Percentiles rank a stretch among this genome's conserved stretches.
Evolutionary conservation across 805 yeast genomes (phyloP).

Genomic region (Citeromyces matritensis): DNA sequence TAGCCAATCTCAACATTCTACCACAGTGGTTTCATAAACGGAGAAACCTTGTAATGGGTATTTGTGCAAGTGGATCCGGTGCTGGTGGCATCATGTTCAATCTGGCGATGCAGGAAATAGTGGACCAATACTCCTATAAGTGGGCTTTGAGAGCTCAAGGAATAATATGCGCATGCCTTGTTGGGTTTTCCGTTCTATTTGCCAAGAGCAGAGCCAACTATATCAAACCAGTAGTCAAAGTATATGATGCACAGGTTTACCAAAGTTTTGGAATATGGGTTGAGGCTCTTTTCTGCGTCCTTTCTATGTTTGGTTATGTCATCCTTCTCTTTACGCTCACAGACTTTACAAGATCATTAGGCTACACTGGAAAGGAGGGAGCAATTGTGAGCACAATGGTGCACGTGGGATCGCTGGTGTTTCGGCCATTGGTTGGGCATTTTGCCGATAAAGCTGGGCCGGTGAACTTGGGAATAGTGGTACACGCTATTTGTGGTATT

Average conservation of each 20-base stretch:
- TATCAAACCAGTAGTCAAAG: conserved; percentile 17
- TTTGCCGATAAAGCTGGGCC: conserved; percentile 37
- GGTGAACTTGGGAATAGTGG: conserved; percentile 24
- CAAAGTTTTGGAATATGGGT: conserved; percentile 25
- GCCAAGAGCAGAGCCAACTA: conserved; percentile 21
- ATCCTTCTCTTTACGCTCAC: conserved; percentile 42
- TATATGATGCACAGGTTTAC: conserved; percentile 26
- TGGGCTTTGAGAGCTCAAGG: conserved; percentile 40
- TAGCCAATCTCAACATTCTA: conserved; percentile 42
- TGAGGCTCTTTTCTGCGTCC: conserved; percentile 21
- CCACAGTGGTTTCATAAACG: conserved; percentile 61
- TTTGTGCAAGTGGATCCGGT: conserved; percentile 36
- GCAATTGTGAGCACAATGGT: conserved; percentile 46
- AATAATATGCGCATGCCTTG: conserved; percentile 19
- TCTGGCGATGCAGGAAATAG: conserved; percentile 29
- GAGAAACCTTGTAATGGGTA: conserved; percentile 37
- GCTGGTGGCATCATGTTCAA: conserved; percentile 34
- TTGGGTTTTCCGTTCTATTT: conserved; percentile 16
- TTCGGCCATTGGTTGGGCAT: conserved; percentile 41
- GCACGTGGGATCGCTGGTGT: conserved; percentile 37
- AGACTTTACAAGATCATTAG: conserved; percentile 44
- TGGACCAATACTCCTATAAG: conserved; percentile 18
- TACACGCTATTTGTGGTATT: conserved; percentile 21
- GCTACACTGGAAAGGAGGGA: conserved; percentile 38
- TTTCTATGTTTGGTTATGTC: conserved; percentile 47